Evolutionary conservation across 441 rosid genomes (phyloP).

Genomic region (Eruca vesicaria): DNA sequence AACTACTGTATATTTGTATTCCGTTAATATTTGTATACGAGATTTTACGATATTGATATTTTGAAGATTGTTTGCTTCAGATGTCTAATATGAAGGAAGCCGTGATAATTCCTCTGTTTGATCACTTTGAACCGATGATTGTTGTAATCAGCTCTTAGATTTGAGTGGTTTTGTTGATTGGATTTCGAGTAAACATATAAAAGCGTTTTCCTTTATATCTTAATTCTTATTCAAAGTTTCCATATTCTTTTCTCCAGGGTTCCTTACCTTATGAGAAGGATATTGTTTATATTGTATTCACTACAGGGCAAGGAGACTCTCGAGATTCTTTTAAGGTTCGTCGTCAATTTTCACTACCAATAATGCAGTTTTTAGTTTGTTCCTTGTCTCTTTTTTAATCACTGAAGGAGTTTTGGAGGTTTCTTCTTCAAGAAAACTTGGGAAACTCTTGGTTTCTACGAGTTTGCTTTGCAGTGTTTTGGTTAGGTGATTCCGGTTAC

Average conservation of each 20-base stretch:
- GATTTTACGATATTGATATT: too few relatives aligned
- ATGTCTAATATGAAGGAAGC: too few relatives aligned
- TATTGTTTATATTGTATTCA: constrained; percentile 79
- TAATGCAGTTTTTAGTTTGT: background rate
- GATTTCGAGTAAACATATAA: background rate
- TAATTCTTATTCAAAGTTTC: background rate
- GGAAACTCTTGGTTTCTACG: constrained; percentile 63
- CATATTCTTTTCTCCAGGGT: constrained; percentile 42
- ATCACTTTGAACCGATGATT: background rate
- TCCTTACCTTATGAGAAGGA: constrained; percentile 55
- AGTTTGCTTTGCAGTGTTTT: constrained; percentile 77
- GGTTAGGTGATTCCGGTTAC: constrained; percentile 92
- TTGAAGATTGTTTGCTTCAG: background rate
- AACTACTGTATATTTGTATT: too few relatives aligned
- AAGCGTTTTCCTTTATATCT: background rate
- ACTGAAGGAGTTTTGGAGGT: constrained; percentile 81
- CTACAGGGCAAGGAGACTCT: constrained; percentile 94
- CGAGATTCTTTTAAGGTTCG: constrained; percentile 85
- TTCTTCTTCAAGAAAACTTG: constrained; percentile 70
- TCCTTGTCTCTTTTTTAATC: constrained; percentile 13
- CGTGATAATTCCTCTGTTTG: too few relatives aligned
- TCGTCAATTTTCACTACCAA: background rate
- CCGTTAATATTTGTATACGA: too few relatives aligned
- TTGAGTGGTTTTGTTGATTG: background rate
- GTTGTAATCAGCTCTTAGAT: background rate